Conservation (phyloP, 768 basidiomycete species). For the Xerocomellus amylosporus region DNA sequence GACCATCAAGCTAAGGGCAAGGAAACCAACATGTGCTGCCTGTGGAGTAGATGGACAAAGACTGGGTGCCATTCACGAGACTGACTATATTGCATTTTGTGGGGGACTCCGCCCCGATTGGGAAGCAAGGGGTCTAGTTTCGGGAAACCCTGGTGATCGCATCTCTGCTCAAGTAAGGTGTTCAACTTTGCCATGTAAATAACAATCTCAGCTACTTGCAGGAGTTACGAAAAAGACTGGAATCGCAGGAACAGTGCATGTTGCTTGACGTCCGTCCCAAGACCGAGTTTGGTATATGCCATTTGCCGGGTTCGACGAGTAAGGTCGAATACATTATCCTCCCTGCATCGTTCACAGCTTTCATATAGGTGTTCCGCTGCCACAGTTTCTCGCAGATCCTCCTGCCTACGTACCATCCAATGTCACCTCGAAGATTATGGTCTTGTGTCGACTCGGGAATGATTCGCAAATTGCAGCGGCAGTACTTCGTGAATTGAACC, state of each 20-base stretch:
- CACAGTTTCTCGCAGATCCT: conserved; percentile 61
- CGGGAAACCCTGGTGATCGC: conserved; percentile 42
- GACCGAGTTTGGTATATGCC: conserved; percentile 85
- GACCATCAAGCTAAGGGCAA: conserved; percentile 73
- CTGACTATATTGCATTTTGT: conserved; percentile 86
- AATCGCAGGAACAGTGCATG: conserved; percentile 24
- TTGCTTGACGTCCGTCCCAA: conserved; percentile 80
- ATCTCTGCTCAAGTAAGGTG: conserved; percentile 42
- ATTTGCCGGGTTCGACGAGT: conserved; percentile 74
- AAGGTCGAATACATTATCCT: conserved; percentile 23
- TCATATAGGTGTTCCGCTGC: conserved; percentile 68
- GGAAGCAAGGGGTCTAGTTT: conserved; percentile 50
- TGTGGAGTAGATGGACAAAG: conserved; percentile 59
- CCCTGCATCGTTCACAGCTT: neutral
- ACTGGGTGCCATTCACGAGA: conserved; percentile 47
- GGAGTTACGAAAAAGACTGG: conserved; percentile 47
- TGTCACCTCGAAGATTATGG: conserved; percentile 36
- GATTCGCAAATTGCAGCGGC: conserved; percentile 88
- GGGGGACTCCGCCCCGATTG: conserved; percentile 70
- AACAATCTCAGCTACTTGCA: conserved; percentile 25
- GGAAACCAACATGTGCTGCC: conserved; percentile 67
- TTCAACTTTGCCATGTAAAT: neutral
- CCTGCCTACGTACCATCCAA: conserved; percentile 35
- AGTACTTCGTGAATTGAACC: conserved; percentile 26
- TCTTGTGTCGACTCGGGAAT: conserved; percentile 88